Evolutionary conservation across 2,329 filamentous ascomycete genomes (phyloP).

Genomic region (Botrytis cinerea): DNA sequence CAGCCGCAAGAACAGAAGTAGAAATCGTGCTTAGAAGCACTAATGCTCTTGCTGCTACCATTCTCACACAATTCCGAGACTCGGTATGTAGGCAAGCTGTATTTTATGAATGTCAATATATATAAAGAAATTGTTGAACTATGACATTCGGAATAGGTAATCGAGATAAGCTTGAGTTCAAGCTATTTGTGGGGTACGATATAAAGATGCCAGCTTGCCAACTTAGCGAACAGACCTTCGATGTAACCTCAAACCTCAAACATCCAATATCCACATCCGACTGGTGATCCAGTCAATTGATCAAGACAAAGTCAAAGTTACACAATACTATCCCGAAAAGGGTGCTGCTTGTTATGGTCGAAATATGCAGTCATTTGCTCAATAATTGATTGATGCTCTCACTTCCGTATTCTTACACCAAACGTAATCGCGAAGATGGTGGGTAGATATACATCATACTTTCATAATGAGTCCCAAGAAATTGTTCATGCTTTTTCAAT

Average conservation of each 20-base stretch:
- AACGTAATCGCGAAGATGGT: background rate
- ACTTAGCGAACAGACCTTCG: slow-evolving; percentile 24
- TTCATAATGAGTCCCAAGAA: background rate
- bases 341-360: background rate
- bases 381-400: background rate
- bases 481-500: background rate
- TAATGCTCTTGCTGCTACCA: slow-evolving; percentile 39
- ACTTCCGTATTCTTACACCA: background rate
- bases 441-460: background rate
- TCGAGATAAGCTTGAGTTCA: slow-evolving; percentile 19
- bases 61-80: slow-evolving; percentile 22
- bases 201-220: slow-evolving; percentile 34
- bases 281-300: slow-evolving; percentile 3
- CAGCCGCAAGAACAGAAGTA: slow-evolving; percentile 53
- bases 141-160: background rate
- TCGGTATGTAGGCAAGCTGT: background rate
- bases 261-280: background rate
- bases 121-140: background rate
- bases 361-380: background rate
- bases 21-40: slow-evolving; percentile 40
- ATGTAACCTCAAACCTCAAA: slow-evolving; percentile 9
- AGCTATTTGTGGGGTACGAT: slow-evolving; percentile 20
- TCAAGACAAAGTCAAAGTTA: background rate
- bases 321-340: background rate
- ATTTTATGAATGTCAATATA: background rate